These are phyloP conservation scores for Cryoendolithus antarcticus DNA, from an alignment of 2,329 filamentous ascomycete species.

Conservation along the genomic window DNA sequence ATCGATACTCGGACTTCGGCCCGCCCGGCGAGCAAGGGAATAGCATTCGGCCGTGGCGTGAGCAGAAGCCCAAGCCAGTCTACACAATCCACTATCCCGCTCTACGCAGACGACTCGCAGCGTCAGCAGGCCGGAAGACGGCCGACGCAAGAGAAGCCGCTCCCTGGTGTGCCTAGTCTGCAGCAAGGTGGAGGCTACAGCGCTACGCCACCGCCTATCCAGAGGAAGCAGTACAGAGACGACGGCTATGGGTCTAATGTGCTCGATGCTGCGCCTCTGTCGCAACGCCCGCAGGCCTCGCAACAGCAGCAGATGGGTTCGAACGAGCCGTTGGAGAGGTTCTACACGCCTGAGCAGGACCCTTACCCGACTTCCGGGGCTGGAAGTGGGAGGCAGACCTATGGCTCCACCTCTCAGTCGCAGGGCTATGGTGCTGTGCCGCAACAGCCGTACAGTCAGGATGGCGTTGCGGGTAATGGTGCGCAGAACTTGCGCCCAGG, in stretches of 20 bases:
- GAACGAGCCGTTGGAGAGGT: conserved; percentile 19
- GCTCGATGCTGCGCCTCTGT: conserved; percentile 1
- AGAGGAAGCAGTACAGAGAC: conserved; percentile 20
- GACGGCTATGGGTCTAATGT: conserved; percentile 17
- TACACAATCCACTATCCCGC: conserved; percentile 32
- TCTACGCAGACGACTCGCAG: conserved; percentile 29
- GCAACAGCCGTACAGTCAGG: conserved; percentile 14
- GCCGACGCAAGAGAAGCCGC: conserved; percentile 15
- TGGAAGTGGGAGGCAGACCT: conserved; percentile 1
- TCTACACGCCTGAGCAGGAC: conserved; percentile 19
- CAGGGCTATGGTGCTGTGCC: conserved; percentile 4
- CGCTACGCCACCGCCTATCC: conserved; percentile 9
- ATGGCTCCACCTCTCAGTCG: conserved; percentile 3
- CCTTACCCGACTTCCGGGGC: conserved; percentile 5
- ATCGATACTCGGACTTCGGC: conserved; percentile 6
- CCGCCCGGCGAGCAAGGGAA: conserved; percentile 24
- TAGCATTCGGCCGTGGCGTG: conserved; percentile 33
- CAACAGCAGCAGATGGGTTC: not conserved
- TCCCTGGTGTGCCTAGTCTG: conserved; percentile 13
- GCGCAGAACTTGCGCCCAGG: conserved; percentile 49
- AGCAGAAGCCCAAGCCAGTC: conserved; percentile 33
- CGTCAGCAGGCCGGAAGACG: conserved; percentile 10
- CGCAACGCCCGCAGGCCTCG: not conserved
- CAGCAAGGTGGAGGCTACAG: conserved; percentile 2
- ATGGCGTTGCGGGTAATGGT: conserved; percentile 25